Evolutionary conservation across 352 stramenopile species (phyloP).

Genomic region (Pythium myriotylum): DNA sequence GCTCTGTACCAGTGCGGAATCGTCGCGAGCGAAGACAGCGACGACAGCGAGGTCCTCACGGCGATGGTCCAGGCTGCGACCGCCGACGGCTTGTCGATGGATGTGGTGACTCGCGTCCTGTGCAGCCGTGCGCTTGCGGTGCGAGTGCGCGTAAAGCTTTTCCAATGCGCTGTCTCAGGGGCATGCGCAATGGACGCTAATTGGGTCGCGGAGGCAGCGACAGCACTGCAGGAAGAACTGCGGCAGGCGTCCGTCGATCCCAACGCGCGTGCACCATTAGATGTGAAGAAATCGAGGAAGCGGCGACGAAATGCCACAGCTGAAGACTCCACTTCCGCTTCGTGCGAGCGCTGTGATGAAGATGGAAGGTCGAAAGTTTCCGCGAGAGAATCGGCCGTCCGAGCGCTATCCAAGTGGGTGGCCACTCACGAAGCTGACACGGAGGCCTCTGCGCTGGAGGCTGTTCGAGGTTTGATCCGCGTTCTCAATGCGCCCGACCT

Average conservation of each 20-base stretch:
- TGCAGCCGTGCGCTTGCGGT: constrained; percentile 5
- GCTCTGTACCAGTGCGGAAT: constrained; percentile 21
- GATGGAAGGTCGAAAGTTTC: not conserved
- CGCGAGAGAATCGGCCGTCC: not conserved
- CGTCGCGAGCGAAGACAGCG: not conserved
- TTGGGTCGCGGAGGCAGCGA: constrained; percentile 10
- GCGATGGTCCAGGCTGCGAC: constrained; percentile 7
- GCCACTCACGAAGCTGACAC: not conserved
- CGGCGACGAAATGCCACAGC: constrained; percentile 15
- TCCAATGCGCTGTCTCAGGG: constrained; percentile 3
- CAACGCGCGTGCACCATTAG: not conserved
- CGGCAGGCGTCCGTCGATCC: constrained; percentile 12
- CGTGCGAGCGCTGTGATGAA: not conserved
- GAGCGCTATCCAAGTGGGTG: constrained; percentile 9
- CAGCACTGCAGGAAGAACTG: constrained; percentile 17
- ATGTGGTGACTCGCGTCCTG: constrained; percentile 13
- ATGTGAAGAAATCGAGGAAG: constrained; percentile 20
- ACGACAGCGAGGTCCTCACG: constrained; percentile 19
- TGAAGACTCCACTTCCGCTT: not conserved
- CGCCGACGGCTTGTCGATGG: not conserved
- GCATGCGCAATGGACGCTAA: too few relatives aligned
- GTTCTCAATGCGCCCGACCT: constrained; percentile 22
- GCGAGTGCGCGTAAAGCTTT: constrained; percentile 12
- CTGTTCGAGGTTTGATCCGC: not conserved
- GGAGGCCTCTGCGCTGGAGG: not conserved